Evolutionary conservation across 164 flowering plant species (phyloP), one percentile per base, ranked within the genome.

Genomic region (Aristolochia fimbriata): DNA sequence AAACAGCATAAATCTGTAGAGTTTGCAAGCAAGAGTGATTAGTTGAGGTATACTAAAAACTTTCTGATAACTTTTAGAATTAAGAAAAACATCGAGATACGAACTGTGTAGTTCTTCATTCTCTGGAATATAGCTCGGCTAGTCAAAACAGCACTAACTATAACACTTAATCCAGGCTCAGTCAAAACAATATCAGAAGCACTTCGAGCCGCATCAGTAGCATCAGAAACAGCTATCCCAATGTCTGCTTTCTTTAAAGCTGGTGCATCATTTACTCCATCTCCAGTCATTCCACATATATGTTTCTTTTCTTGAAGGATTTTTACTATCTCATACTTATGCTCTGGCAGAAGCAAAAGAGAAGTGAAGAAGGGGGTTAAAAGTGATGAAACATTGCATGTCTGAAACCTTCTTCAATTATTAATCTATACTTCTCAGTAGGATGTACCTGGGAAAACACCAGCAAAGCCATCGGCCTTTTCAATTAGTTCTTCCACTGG

Each of bases 211-310:
- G 93, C 96, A 79, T 88, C 93, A 24, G 96, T 88, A 56, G 91
- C 75, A 82, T 88, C 93, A 19, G 88, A 79, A 41, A 88, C 96
- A 60, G 92, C 96, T 70, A 88, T 88, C 62, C 96, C 92, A 57
- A 88, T 88, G 65, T 88, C 96, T 65, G 96, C 96, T 68, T 86
- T 86, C 83, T 88, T 88, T 57, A 88, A 71, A 54, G 96, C 93
- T 45, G 96, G 96, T 16, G 96, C 94, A 71, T 89, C 96, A 73
- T 89, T 89, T 25, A 89, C 97, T 62, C 97, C 97, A 67, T 87
- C 94, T 62, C 97, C 97, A 50, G 97, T 89, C 97, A 89, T 89
- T 68, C 97, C 97, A 60, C 81, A 80, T 27, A 87, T 74, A 60
- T 89, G 97, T 62, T 83, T 81, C 82, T 82, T 89, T 65, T 87